A percentile compares a stretch with the other conserved stretches of the same genome.
phyloP scores from a whole-genome alignment of 257 asterid species.

The Catharanthus roseus region DNA sequence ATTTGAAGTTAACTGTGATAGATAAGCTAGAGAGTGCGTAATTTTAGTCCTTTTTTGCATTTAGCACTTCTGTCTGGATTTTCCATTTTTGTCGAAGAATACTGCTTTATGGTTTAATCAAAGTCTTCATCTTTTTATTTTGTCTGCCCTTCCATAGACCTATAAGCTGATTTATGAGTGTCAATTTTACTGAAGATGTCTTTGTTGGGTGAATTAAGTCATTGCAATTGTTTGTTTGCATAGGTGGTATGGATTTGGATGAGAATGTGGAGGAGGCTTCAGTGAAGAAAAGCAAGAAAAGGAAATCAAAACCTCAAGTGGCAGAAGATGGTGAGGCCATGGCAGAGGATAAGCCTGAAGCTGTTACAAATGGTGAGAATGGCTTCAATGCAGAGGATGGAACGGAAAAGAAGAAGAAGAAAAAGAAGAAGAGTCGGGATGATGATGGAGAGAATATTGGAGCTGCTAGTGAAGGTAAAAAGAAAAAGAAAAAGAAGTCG shows the following conservation, averaged over 20 bases:
- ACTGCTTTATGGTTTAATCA: not conserved
- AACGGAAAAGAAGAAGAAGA: too few species aligned
- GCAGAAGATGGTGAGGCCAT: too few species aligned
- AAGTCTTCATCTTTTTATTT: not conserved
- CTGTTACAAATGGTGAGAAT: conserved; percentile 26
- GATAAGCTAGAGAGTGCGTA: not conserved
- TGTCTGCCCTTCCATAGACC: too few species aligned
- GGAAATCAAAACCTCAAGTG: too few species aligned
- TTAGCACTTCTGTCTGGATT: not conserved
- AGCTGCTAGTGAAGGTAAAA: too few species aligned
- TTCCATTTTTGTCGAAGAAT: too few species aligned
- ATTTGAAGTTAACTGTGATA: not conserved
- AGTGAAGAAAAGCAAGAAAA: conserved; percentile 37
- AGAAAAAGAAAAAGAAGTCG: too few species aligned
- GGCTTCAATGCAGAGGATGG: conserved; percentile 36
- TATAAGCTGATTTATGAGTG: not conserved
- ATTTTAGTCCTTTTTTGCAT: not conserved
- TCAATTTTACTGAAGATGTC: too few species aligned
- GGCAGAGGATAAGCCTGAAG: conserved; percentile 29
- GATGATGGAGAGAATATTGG: too few species aligned
- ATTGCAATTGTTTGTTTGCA: conserved; percentile 14
- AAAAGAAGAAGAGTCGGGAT: too few species aligned
- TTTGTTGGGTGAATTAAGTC: too few species aligned
- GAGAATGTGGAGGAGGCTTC: conserved; percentile 27
- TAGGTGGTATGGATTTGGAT: conserved; percentile 29